Evolutionary conservation across 139 green algal species (phyloP).

Genomic region (Chlorella sp.): DNA sequence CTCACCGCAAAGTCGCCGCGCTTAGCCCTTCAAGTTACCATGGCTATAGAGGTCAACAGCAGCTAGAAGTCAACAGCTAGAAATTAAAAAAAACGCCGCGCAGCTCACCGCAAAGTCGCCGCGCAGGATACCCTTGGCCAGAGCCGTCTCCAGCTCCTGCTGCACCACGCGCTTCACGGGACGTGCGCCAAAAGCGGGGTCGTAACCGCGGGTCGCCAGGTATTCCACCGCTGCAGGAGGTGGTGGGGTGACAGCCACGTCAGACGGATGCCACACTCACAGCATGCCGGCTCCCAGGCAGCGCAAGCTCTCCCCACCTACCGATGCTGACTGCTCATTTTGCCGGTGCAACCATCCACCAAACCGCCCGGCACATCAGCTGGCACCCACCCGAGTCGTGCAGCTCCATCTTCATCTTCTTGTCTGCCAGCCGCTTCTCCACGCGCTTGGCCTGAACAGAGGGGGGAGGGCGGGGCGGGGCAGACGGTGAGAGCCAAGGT

Average conservation of each 20-base stretch:
- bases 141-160: conserved; percentile 94
- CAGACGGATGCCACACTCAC: not conserved
- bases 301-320: no score
- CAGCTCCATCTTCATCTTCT: conserved; percentile 88
- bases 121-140: conserved; percentile 83
- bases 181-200: conserved; percentile 94
- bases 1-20: no score
- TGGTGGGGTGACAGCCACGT: not conserved
- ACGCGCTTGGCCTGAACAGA: conserved; percentile 69
- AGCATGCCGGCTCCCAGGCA: not conserved
- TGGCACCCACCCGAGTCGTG: conserved; percentile 27
- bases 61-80: no score
- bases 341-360: not conserved
- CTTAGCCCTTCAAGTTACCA: not conserved
- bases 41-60: no score
- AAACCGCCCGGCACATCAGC: no score
- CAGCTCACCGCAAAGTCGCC: conserved; percentile 63
- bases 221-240: conserved; percentile 69
- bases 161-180: conserved; percentile 98
- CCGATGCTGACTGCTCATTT: no score
- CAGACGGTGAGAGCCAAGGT: not conserved
- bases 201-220: conserved; percentile 84
- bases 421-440: conserved; percentile 75
- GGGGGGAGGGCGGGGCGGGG: not conserved
- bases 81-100: no score